A percentile compares a stretch with the other conserved stretches of the same genome.
These are phyloP conservation scores for Bacidia gigantensis DNA, from an alignment of 495 filamentous ascomycete species.

Conservation along the genomic window DNA sequence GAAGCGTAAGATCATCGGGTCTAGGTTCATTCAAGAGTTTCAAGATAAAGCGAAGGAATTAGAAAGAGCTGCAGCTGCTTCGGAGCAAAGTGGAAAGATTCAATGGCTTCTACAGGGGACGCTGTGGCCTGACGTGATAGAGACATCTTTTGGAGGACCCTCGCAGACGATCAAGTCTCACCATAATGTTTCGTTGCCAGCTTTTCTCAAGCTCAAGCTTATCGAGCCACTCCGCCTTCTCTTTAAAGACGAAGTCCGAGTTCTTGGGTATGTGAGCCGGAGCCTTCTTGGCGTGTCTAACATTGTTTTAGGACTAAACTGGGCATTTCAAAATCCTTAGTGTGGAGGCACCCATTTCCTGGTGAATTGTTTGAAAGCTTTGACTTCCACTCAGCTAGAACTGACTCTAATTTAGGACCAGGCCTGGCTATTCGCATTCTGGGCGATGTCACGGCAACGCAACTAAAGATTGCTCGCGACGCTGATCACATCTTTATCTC, in stretches of 20 bases:
- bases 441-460: constrained; percentile 71
- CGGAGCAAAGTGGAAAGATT: constrained; percentile 50
- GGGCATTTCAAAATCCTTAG: constrained; percentile 60
- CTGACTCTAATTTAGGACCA: constrained; percentile 32
- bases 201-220: constrained; percentile 47
- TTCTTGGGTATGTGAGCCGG: neutral
- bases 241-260: constrained; percentile 63
- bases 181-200: constrained; percentile 63
- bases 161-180: constrained; percentile 72
- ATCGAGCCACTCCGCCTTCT: constrained; percentile 71
- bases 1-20: constrained; percentile 89
- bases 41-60: constrained; percentile 68
- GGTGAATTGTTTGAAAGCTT: constrained; percentile 4
- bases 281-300: neutral
- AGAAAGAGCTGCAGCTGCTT: constrained; percentile 48
- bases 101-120: constrained; percentile 82
- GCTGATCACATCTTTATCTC: constrained; percentile 78
- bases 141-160: constrained; percentile 35
- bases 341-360: constrained; percentile 76
- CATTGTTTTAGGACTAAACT: constrained; percentile 45
- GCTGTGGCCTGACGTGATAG: constrained; percentile 43
- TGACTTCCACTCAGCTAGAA: neutral
- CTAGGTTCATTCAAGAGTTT: constrained; percentile 78
- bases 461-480: constrained; percentile 64
- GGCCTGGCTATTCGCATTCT: constrained; percentile 83